phyloP scores from a whole-genome alignment of 2,329 filamentous ascomycete genomes.

The Gliomastix tumulicola region DNA sequence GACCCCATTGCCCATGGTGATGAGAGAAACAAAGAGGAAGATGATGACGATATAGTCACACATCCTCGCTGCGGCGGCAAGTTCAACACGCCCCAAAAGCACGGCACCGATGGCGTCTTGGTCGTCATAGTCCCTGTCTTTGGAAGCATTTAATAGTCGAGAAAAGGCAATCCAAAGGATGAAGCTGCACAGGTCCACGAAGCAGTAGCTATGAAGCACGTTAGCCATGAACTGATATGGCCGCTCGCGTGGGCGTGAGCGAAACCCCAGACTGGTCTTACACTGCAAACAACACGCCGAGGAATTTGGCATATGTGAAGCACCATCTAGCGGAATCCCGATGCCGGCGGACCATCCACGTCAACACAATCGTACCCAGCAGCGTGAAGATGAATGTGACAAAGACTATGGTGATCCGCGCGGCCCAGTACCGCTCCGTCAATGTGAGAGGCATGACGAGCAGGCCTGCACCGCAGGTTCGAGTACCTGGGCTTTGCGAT shows the following conservation, averaged over 20 bases:
- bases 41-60: conserved; percentile 9
- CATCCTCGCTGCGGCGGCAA: conserved; percentile 1
- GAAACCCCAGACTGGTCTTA: too few species aligned
- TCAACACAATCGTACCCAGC: too few species aligned
- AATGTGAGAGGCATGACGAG: too few species aligned
- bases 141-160: neutral
- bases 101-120: conserved; percentile 1
- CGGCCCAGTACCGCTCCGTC: too few species aligned
- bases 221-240: too few species aligned
- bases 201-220: conserved; percentile 13
- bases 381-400: too few species aligned
- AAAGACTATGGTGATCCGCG: too few species aligned
- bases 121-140: neutral
- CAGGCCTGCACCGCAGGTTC: too few species aligned
- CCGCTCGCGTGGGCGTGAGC: too few species aligned
- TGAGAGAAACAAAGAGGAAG: conserved; percentile 13
- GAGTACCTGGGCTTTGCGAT: too few species aligned
- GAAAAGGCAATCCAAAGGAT: conserved; percentile 7
- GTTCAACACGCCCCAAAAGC: conserved; percentile 4
- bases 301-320: conserved; percentile 13
- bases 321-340: conserved; percentile 14
- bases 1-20: conserved; percentile 12
- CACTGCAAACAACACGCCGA: conserved; percentile 14
- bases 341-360: conserved; percentile 11
- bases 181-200: conserved; percentile 9